A percentile compares a stretch with the other conserved stretches of the same genome.
These are phyloP conservation scores for Scedosporium aurantiacum DNA, from an alignment of 2,329 filamentous ascomycete genomes.

Conservation along the genomic window DNA sequence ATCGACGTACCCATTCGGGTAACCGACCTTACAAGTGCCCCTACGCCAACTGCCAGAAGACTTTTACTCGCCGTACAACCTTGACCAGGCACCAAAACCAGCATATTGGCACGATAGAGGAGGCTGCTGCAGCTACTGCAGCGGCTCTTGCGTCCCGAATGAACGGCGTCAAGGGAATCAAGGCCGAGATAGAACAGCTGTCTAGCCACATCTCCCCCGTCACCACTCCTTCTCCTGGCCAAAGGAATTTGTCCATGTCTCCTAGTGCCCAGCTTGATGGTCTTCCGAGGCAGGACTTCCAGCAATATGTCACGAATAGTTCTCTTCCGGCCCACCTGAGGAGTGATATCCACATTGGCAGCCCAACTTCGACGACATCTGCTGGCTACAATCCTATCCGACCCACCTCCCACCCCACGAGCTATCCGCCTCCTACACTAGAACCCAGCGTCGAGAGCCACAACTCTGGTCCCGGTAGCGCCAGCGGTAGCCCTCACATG, in stretches of 20 bases:
- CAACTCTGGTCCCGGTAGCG: slow-evolving; percentile 55
- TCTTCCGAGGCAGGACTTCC: slow-evolving; percentile 47
- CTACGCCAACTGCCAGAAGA: slow-evolving; percentile 96
- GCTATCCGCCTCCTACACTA: slow-evolving; percentile 74
- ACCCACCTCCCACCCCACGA: slow-evolving; percentile 76
- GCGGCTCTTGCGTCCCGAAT: slow-evolving; percentile 60
- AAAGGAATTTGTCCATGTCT: slow-evolving; percentile 69
- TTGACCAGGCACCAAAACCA: slow-evolving; percentile 92
- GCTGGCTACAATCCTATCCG: slow-evolving; percentile 47
- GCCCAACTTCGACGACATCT: slow-evolving; percentile 57
- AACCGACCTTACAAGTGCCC: slow-evolving; percentile 96
- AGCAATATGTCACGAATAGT: slow-evolving; percentile 58
- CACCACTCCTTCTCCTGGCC: slow-evolving; percentile 74
- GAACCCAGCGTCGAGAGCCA: slow-evolving; percentile 73
- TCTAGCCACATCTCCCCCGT: slow-evolving; percentile 64
- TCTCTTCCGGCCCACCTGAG: slow-evolving; percentile 76
- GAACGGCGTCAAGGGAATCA: slow-evolving; percentile 28
- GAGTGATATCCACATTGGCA: slow-evolving; percentile 58
- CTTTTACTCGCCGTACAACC: slow-evolving; percentile 90
- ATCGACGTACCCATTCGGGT: slow-evolving; percentile 89
- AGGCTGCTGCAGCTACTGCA: slow-evolving; percentile 79
- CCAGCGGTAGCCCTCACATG: slow-evolving; percentile 81
- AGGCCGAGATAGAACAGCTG: slow-evolving; percentile 58
- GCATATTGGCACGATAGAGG: slow-evolving; percentile 89
- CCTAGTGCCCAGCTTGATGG: slow-evolving; percentile 64